Evolutionary conservation across 2,329 filamentous ascomycete genomes (phyloP), one percentile per base, ranked within the genome.

Genomic region (Dryadomyces quercivorus): DNA sequence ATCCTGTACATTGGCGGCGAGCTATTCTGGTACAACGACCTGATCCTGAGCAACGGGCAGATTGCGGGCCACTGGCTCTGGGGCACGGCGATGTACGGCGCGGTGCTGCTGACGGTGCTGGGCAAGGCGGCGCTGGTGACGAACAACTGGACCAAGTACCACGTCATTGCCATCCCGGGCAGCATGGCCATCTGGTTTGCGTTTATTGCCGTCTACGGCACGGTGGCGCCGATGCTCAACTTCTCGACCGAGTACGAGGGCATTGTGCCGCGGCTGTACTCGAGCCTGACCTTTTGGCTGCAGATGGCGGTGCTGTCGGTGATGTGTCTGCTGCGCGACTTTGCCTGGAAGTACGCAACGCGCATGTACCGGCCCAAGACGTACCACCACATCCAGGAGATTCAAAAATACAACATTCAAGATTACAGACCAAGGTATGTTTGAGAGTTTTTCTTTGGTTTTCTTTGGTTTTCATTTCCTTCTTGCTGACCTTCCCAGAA

Each of bases 351-450:
- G 75, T 98, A 97, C 63, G 84, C 82, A 58, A 96, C 95, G 76
- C 81, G 93, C 60, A 96, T 98, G 90, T 98, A 97, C 72, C 85
- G 84, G 62, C 93, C 93, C 21, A 87, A 96, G 71, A 84, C 88
- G 46, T 98, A 98, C 65, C 93, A 98, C 63, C 93, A 98, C 68
- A 93, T 98, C 59, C 93, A 98, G 70, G 93, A 98, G 73, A 98
- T 98, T 62, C 93, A 98, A 70, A 98, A 98, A 72, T 98, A 97
- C 74, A 98, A 98, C 64, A 95, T 98, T 57, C 93, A 98, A 72
- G 93, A 98, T 72, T 98, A 98, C 71, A 79, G 93, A 65, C 93
- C 93, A 58, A 84, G 93, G 88, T 91, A 79, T 62, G 78, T 75
- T 51, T 36, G 40, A 21, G 42, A 16, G 36, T 5, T 45, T 8